Evolutionary conservation across 2,329 filamentous ascomycete genomes (phyloP).

Genomic region (Fusarium sacchari): DNA sequence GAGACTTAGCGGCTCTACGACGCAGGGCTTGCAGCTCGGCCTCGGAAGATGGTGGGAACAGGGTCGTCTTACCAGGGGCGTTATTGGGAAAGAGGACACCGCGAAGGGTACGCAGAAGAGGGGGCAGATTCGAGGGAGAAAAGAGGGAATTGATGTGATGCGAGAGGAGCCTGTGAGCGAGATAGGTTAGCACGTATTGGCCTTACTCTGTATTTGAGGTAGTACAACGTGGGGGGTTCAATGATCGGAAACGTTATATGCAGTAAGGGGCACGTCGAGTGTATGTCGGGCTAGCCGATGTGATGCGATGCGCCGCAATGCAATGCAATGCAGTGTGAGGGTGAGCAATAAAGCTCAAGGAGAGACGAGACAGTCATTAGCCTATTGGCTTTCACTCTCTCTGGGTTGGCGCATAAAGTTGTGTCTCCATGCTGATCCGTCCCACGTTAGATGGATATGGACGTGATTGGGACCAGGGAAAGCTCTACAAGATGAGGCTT

Average conservation of each 20-base stretch:
- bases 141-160: constrained; percentile 67
- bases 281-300: constrained; percentile 24
- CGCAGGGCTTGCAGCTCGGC: constrained; percentile 70
- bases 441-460: constrained; percentile 18
- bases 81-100: constrained; percentile 89
- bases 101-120: constrained; percentile 76
- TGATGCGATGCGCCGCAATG: constrained; percentile 15
- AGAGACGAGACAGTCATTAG: constrained; percentile 32
- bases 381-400: constrained; percentile 32
- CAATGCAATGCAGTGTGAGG: constrained; percentile 18
- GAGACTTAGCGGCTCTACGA: constrained; percentile 71
- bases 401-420: constrained; percentile 11
- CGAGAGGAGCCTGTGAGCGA: constrained; percentile 64
- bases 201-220: constrained; percentile 26
- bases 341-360: constrained; percentile 23
- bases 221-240: constrained; percentile 27
- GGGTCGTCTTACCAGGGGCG: constrained; percentile 71
- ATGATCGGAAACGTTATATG: constrained; percentile 30
- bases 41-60: constrained; percentile 68
- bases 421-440: constrained; percentile 36
- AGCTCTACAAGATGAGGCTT: constrained; percentile 17
- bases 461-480: constrained; percentile 21
- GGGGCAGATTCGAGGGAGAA: constrained; percentile 71
- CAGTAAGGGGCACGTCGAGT: constrained; percentile 21
- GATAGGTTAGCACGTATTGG: constrained; percentile 38